These are phyloP conservation scores for Metschnikowia borealis DNA, from an alignment of 805 yeast genomes.

Conservation along the genomic window DNA sequence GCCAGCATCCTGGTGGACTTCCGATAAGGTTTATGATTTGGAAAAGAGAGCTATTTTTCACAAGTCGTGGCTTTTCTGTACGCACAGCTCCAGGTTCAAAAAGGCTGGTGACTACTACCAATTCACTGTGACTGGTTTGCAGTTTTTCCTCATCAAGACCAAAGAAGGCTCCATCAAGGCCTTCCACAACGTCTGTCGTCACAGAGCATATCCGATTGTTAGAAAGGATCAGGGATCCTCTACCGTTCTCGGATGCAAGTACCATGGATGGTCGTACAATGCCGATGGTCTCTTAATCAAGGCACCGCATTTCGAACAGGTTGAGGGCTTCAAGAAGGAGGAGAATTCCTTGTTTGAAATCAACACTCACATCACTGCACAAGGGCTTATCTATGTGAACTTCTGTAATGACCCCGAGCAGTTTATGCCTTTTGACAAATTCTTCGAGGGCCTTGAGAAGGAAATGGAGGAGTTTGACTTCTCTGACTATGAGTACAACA, in stretches of 20 bases:
- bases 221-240: conserved; percentile 59
- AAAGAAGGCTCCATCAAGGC: conserved; percentile 51
- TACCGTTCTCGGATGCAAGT: conserved; percentile 53
- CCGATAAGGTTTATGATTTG: conserved; percentile 53
- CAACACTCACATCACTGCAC: conserved; percentile 50
- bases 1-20: conserved; percentile 67
- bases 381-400: conserved; percentile 55
- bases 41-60: conserved; percentile 57
- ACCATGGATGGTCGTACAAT: conserved; percentile 65
- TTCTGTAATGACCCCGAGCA: conserved; percentile 42
- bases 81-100: conserved; percentile 48
- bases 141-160: conserved; percentile 52
- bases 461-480: conserved; percentile 59
- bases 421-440: conserved; percentile 47
- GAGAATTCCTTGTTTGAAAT: conserved; percentile 54
- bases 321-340: conserved; percentile 53
- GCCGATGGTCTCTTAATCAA: conserved; percentile 56
- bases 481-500: conserved; percentile 57
- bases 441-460: conserved; percentile 46
- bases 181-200: conserved; percentile 63
- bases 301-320: conserved; percentile 59
- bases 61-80: conserved; percentile 53
- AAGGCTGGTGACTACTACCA: conserved; percentile 57
- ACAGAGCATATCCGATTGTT: conserved; percentile 60
- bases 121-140: conserved; percentile 49